Evolutionary conservation across 202 grass and related monocot species (phyloP).

Genomic region (Brachypodium distachyon): DNA sequence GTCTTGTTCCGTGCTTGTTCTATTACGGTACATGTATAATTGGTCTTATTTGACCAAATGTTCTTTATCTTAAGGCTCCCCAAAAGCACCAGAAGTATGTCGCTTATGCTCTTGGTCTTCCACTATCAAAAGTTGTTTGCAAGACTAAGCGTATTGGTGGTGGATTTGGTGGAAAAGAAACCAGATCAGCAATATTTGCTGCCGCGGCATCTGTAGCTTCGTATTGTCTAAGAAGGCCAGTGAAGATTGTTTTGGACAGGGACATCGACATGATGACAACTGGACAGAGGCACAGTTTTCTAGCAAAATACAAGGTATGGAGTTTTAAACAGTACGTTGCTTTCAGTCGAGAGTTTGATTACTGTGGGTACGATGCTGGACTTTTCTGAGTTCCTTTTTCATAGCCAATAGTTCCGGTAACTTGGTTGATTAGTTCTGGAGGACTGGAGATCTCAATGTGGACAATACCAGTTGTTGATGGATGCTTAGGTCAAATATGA

Average conservation of each 20-base stretch:
- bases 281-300: conserved; percentile 90
- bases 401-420: neutral
- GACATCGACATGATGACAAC: conserved; percentile 86
- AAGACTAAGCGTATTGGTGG: conserved; percentile 94
- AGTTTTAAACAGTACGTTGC: neutral
- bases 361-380: neutral
- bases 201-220: conserved; percentile 68
- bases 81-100: conserved; percentile 69
- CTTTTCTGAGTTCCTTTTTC: neutral
- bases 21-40: neutral
- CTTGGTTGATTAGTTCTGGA: conserved; percentile 2
- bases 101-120: conserved; percentile 69
- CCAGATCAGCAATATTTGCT: conserved; percentile 68
- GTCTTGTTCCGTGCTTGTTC: neutral
- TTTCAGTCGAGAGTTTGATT: neutral
- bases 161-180: conserved; percentile 97
- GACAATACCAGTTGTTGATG: neutral
- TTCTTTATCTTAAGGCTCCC: conserved; percentile 48
- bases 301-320: conserved; percentile 85
- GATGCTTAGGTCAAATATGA: neutral
- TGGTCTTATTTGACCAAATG: neutral
- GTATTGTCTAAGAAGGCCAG: conserved; percentile 59
- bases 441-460: neutral
- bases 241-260: conserved; percentile 87
- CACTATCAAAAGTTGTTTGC: conserved; percentile 86